Percentiles rank a stretch among this genome's conserved stretches.
These are phyloP conservation scores for Otatea glauca DNA, from an alignment of 176 grass and related monocot species.

Conservation along the genomic window DNA sequence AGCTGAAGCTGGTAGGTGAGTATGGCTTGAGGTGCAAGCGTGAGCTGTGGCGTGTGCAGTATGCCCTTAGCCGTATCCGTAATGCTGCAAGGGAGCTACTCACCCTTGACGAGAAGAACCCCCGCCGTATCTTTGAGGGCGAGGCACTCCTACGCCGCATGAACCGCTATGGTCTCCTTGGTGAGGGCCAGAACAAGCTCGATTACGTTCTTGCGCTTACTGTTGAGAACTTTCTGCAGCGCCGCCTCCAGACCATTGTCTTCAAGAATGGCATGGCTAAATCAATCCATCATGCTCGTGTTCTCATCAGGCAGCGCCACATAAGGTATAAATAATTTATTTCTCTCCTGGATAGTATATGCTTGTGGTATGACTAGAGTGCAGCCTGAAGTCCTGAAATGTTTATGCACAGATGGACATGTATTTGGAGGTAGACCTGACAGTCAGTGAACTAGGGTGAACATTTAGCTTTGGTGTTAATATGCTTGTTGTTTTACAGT, in stretches of 20 bases:
- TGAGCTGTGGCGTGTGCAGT: constrained; percentile 79
- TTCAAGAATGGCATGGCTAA: constrained; percentile 78
- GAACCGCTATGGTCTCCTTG: constrained; percentile 69
- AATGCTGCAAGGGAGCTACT: constrained; percentile 77
- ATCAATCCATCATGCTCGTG: constrained; percentile 68
- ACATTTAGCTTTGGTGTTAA: neutral
- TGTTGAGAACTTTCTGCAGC: constrained; percentile 73
- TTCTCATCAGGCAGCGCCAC: constrained; percentile 73
- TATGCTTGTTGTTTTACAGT: neutral
- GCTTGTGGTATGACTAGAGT: neutral
- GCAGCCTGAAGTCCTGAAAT: neutral
- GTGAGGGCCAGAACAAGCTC: constrained; percentile 72
- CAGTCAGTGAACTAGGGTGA: neutral
- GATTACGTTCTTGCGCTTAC: constrained; percentile 73
- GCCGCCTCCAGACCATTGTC: constrained; percentile 69
- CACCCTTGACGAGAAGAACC: constrained; percentile 72
- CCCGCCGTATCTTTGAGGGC: constrained; percentile 71
- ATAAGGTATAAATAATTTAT: constrained; percentile 40
- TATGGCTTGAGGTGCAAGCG: constrained; percentile 76
- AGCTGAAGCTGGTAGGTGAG: constrained; percentile 74
- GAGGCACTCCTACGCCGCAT: constrained; percentile 73
- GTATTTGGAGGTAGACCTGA: neutral
- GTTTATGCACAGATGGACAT: neutral
- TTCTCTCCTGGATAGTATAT: neutral
- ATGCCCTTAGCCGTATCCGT: constrained; percentile 60